Conservation (phyloP, 352 stramenopile species). For the Phytophthora fragariaefolia region DNA sequence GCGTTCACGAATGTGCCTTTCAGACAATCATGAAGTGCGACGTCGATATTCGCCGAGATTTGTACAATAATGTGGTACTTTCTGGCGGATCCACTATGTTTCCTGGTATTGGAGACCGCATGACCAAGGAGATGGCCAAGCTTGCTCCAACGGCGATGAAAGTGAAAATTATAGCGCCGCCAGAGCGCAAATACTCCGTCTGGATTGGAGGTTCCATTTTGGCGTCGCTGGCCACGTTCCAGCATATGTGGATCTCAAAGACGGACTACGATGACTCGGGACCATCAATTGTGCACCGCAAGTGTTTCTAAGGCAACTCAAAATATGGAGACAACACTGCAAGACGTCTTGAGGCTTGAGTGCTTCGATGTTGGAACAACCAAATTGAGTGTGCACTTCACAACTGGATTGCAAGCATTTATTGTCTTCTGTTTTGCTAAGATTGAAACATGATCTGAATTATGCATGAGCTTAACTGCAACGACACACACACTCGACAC, state of each 20-base stretch:
- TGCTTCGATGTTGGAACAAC: constrained; percentile 19
- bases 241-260: constrained; percentile 99
- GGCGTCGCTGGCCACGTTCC: constrained; percentile 97
- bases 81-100: constrained; percentile 97
- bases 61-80: constrained; percentile 97
- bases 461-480: too few relatives aligned
- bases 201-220: constrained; percentile 98
- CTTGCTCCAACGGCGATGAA: constrained; percentile 94
- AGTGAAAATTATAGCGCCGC: constrained; percentile 95
- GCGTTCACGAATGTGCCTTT: constrained; percentile 83
- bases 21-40: constrained; percentile 93
- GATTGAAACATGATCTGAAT: not conserved
- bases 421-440: not conserved
- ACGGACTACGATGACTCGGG: constrained; percentile 97
- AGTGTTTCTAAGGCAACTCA: constrained; percentile 92
- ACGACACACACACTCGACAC: not conserved
- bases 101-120: constrained; percentile 93
- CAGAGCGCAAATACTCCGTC: constrained; percentile 95
- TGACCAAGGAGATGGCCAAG: constrained; percentile 94
- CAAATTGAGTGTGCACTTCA: too few relatives aligned
- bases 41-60: constrained; percentile 91
- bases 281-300: constrained; percentile 96
- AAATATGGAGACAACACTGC: not conserved
- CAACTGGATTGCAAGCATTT: not conserved
- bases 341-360: constrained; percentile 19